A percentile compares a stretch with the other conserved stretches of the same genome.
Evolutionary conservation across 805 yeast genomes (phyloP).

Genomic region (Debaryomyces maramus): DNA sequence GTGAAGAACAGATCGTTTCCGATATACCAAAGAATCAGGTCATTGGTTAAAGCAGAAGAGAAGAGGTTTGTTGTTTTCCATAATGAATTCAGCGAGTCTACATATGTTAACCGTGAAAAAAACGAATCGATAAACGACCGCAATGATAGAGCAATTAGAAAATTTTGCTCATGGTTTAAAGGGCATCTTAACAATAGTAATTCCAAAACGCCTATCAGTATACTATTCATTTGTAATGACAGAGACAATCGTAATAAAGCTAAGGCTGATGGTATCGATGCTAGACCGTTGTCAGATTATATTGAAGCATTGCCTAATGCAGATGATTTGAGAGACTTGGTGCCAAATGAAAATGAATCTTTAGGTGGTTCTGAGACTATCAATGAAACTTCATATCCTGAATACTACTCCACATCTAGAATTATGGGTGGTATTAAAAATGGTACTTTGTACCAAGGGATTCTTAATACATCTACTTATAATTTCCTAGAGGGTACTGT

Average conservation of each 20-base stretch:
- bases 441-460: constrained; percentile 87
- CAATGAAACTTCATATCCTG: constrained; percentile 64
- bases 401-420: constrained; percentile 77
- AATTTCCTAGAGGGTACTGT: constrained; percentile 88
- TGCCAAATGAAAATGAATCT: constrained; percentile 57
- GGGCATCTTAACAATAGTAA: constrained; percentile 52
- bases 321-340: constrained; percentile 72
- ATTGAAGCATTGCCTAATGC: constrained; percentile 68
- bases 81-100: constrained; percentile 79
- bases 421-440: constrained; percentile 87
- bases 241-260: constrained; percentile 63
- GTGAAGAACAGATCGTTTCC: constrained; percentile 87
- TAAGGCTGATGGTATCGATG: constrained; percentile 48
- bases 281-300: constrained; percentile 66
- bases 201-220: constrained; percentile 38
- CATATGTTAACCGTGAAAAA: constrained; percentile 60
- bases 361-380: constrained; percentile 29
- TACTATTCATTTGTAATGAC: constrained; percentile 77
- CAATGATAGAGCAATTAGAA: constrained; percentile 87
- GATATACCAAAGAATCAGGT: constrained; percentile 78
- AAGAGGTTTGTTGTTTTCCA: constrained; percentile 90
- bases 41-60: constrained; percentile 68
- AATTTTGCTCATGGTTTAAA: constrained; percentile 68
- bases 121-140: constrained; percentile 83
- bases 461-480: constrained; percentile 75